A percentile compares a stretch with the other conserved stretches of the same genome.
These are phyloP conservation scores for Paraphoma sp. DNA, from an alignment of 2,329 filamentous ascomycete genomes.

Conservation along the genomic window DNA sequence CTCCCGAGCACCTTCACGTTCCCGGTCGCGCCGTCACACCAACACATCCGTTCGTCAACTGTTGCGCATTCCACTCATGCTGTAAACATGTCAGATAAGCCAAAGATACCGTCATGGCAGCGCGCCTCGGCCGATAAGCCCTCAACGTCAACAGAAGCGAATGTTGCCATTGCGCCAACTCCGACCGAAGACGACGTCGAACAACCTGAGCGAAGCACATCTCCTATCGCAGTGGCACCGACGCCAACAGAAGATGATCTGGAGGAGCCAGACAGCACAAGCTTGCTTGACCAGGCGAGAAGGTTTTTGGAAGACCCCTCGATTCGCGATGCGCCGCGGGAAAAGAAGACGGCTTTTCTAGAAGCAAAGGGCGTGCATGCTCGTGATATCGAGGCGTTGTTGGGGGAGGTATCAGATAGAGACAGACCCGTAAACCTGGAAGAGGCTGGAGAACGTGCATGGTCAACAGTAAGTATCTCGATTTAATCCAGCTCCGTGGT, in stretches of 20 bases:
- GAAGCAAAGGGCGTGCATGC: conserved; percentile 75
- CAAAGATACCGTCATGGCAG: conserved; percentile 46
- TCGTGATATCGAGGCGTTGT: conserved; percentile 71
- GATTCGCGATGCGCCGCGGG: conserved; percentile 71
- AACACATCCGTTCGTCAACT: not conserved
- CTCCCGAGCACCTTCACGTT: conserved; percentile 6
- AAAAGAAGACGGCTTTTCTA: conserved; percentile 79
- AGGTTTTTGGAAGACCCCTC: conserved; percentile 78
- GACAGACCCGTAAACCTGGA: conserved; percentile 20
- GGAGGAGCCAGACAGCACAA: conserved; percentile 5
- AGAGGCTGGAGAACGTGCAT: conserved; percentile 32
- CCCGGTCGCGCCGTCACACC: not conserved
- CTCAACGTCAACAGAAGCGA: conserved; percentile 11
- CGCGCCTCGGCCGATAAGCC: conserved; percentile 23
- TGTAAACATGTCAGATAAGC: conserved; percentile 25
- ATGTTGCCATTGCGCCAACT: conserved; percentile 4
- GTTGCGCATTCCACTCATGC: not conserved
- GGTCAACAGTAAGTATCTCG: conserved; percentile 32
- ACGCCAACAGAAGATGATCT: conserved; percentile 15
- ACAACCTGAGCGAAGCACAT: conserved; percentile 17
- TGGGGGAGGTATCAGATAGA: conserved; percentile 49
- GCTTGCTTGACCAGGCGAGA: conserved; percentile 69
- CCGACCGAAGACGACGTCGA: conserved; percentile 19
- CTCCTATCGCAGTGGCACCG: conserved; percentile 19
- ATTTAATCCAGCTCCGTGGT: not conserved